Base-by-base conservation (phyloP, 2,329 filamentous ascomycete genomes). In the Stemphylium lycopersici region DNA sequence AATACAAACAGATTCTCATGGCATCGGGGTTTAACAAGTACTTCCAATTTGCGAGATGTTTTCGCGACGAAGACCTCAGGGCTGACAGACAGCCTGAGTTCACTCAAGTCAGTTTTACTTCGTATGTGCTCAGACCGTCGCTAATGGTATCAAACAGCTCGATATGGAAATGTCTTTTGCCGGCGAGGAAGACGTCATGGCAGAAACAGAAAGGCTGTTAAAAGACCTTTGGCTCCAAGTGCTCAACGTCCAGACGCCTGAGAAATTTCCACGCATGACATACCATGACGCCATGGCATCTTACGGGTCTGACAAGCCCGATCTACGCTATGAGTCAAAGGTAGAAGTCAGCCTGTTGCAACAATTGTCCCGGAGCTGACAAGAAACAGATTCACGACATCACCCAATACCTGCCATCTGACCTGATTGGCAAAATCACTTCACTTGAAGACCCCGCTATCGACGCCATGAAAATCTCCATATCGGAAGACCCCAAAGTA, bases 1-100 rank as follows among this genome's bases (percentile, higher is more conserved):
- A 99, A 74, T 99, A 98, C 73, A 99, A 99, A 78, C 95, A 99
- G 78, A 90, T 97, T 2, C 83, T 99, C 37, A 98, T 99, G 92
- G 90, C 92, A 0, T 90, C 90, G 56, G 93, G 93, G 0, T 84
- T 97, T 10, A 78, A 82, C 1, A 85, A 84, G 36, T 99, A 99
- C 73, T 96, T 89, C 75, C 95, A 99, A 68, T 91, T 97, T 77
- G 96, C 95, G 1, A 88, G 87, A 60, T 99, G 95, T 71, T 99
- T 97, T 76, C 87, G 95, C 12, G 96, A 99, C 69, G 95, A 99
- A 71, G 96, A 98, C 73, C 80, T 95, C 32, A 84, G 95, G 16
- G 90, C 93, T 1, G 96, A 99, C 73, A 83, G 95, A 36, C 95
- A 99, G 70, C 96, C 95, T 0, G 95, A 99, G 71, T 99, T 99